Evolutionary conservation across 1,284 basidiomycete genomes (phyloP).

Genomic region (Ustilago trichophora): DNA sequence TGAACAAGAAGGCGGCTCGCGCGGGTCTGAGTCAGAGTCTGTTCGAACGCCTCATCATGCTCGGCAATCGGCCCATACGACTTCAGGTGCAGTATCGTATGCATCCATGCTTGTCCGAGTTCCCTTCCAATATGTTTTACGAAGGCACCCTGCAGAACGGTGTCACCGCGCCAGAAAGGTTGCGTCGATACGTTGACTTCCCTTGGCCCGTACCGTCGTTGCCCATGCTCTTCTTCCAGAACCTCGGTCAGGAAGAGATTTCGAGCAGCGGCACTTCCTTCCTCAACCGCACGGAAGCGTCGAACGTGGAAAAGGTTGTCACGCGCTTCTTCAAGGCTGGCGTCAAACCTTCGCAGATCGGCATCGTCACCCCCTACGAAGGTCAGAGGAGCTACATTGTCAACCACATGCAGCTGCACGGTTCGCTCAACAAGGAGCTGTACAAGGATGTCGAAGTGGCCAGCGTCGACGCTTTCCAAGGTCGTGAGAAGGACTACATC

Average conservation of each 20-base stretch:
- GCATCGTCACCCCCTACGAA: slow-evolving; percentile 98
- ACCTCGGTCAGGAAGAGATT: slow-evolving; percentile 97
- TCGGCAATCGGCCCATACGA: slow-evolving; percentile 95
- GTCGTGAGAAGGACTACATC: slow-evolving; percentile 99
- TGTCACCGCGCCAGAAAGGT: slow-evolving; percentile 95
- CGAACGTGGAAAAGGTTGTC: slow-evolving; percentile 99
- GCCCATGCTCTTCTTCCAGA: slow-evolving; percentile 99
- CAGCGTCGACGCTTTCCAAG: slow-evolving; percentile 98
- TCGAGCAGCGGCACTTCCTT: slow-evolving; percentile 98
- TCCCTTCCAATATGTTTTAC: slow-evolving; percentile 99
- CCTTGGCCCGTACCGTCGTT: slow-evolving; percentile 98
- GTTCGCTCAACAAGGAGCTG: slow-evolving; percentile 95
- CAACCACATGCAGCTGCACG: slow-evolving; percentile 99
- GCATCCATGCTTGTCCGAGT: slow-evolving; percentile 99
- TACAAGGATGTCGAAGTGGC: slow-evolving; percentile 99
- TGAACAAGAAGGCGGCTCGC: slow-evolving; percentile 99
- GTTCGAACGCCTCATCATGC: slow-evolving; percentile 94
- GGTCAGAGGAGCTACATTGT: slow-evolving; percentile 99
- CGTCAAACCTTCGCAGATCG: slow-evolving; percentile 92
- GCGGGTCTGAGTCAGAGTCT: slow-evolving; percentile 96
- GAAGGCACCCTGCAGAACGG: slow-evolving; percentile 99
- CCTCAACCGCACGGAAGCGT: slow-evolving; percentile 97
- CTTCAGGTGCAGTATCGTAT: slow-evolving; percentile 99
- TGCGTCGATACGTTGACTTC: slow-evolving; percentile 97
- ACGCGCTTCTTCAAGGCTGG: slow-evolving; percentile 99